phyloP scores from a whole-genome alignment of 192 early-diverging fungal species.

The Phlyctochytrium arcticum region DNA sequence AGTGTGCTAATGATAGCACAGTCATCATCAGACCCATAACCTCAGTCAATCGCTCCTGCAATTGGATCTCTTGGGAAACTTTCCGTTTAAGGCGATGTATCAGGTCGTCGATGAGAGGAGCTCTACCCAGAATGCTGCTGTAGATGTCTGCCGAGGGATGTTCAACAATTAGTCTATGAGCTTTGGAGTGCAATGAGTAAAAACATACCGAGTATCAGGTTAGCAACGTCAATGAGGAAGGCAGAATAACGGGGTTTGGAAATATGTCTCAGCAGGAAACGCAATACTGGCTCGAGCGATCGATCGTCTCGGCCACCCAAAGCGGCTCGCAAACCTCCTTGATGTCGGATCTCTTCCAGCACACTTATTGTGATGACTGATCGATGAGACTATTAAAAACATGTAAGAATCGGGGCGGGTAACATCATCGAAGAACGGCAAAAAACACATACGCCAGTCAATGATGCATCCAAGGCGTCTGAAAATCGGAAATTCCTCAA shows the following conservation, averaged over 20 bases:
- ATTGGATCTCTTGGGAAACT: conserved; percentile 69
- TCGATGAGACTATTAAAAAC: neutral
- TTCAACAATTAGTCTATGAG: neutral
- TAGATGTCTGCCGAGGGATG: conserved; percentile 67
- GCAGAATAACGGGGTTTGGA: conserved; percentile 73
- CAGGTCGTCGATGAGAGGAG: conserved; percentile 74
- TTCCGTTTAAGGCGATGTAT: conserved; percentile 64
- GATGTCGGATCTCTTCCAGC: conserved; percentile 86
- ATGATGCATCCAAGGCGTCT: conserved; percentile 82
- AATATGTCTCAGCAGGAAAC: conserved; percentile 79
- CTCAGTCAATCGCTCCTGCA: conserved; percentile 75
- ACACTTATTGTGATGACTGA: conserved; percentile 66
- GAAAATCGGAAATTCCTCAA: conserved; percentile 83
- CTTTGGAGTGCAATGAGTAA: neutral
- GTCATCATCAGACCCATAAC: conserved; percentile 81
- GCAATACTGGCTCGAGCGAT: conserved; percentile 74
- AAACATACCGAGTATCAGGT: conserved; percentile 65
- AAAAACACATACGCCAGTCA: conserved; percentile 57
- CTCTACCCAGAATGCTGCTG: conserved; percentile 71
- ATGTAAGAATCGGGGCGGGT: too few relatives aligned
- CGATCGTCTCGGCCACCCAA: conserved; percentile 85
- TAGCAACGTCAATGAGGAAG: conserved; percentile 74
- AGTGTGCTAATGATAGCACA: conserved; percentile 46
- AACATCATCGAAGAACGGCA: too few relatives aligned
- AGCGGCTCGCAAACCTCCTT: conserved; percentile 68